Percentiles rank a stretch among this genome's conserved stretches.
Evolutionary conservation across 768 basidiomycete genomes (phyloP).

Genomic region (Sporobolomyces pararoseus): DNA sequence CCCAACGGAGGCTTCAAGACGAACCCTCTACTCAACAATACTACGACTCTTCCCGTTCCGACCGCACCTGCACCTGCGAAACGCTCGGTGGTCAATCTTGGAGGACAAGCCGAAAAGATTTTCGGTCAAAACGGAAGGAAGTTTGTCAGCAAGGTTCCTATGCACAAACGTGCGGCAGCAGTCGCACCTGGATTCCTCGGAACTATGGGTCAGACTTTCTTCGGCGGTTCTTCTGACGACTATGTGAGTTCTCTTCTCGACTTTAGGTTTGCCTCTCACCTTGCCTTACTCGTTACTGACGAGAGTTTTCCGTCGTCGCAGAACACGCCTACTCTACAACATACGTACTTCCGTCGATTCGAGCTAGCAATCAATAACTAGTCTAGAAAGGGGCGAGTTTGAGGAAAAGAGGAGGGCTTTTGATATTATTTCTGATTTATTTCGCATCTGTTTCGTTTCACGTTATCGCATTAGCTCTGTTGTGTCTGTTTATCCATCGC

Average conservation of each 20-base stretch:
- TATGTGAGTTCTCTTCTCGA: constrained; percentile 14
- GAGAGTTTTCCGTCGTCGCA: neutral
- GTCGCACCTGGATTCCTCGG: constrained; percentile 24
- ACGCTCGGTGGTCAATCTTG: constrained; percentile 1
- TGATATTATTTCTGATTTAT: neutral
- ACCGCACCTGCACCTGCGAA: neutral
- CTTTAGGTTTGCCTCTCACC: too few species aligned
- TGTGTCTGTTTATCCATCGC: neutral
- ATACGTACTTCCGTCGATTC: constrained; percentile 42
- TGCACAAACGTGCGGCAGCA: constrained; percentile 9
- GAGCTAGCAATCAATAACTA: constrained; percentile 28
- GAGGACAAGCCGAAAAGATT: neutral
- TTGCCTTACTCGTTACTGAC: neutral
- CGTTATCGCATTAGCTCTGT: neutral
- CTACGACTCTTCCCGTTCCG: neutral
- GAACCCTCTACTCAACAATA: neutral
- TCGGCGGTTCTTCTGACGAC: constrained; percentile 32
- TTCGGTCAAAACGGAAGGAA: constrained; percentile 2
- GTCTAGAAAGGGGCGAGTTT: too few species aligned
- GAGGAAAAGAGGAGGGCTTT: too few species aligned
- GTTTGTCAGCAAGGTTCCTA: constrained; percentile 13
- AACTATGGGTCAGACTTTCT: constrained; percentile 42
- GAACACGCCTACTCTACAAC: constrained; percentile 38
- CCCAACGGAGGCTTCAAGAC: constrained; percentile 39
- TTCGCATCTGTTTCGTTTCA: constrained; percentile 5